phyloP scores from a whole-genome alignment of 305 asterid genomes.

The Fraxinus floribunda region DNA sequence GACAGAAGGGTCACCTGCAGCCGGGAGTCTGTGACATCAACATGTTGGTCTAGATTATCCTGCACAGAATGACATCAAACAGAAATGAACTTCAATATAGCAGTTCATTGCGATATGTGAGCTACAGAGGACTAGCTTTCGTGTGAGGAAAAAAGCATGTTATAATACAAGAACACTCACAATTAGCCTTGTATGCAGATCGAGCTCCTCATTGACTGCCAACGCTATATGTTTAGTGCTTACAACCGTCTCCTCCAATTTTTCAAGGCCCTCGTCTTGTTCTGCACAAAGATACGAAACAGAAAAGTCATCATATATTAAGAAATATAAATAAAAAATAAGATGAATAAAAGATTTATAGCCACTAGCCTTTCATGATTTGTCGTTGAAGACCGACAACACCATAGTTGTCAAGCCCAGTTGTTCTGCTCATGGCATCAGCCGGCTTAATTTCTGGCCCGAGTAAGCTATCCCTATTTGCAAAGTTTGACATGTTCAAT shows the following conservation, averaged over 20 bases:
- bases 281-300: conserved; percentile 14
- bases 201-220: conserved; percentile 26
- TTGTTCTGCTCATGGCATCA: conserved; percentile 31
- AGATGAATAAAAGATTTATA: background rate
- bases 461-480: conserved; percentile 30
- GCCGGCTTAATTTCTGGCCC: conserved; percentile 35
- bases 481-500: conserved; percentile 31
- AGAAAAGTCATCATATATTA: background rate
- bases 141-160: background rate
- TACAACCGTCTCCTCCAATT: conserved; percentile 32
- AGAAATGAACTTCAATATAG: conserved; percentile 10
- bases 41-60: conserved; percentile 85
- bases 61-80: conserved; percentile 23
- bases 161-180: conserved; percentile 14
- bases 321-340: background rate
- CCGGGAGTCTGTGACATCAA: conserved; percentile 80
- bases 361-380: conserved; percentile 26
- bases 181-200: conserved; percentile 25
- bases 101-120: background rate
- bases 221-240: conserved; percentile 35
- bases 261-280: conserved; percentile 33
- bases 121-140: conserved; percentile 3
- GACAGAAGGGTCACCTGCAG: conserved; percentile 55
- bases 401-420: conserved; percentile 32
- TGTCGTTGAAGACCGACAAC: conserved; percentile 33